Conservation (phyloP, 176 grass and related monocot species). For the Lolium rigidum region DNA sequence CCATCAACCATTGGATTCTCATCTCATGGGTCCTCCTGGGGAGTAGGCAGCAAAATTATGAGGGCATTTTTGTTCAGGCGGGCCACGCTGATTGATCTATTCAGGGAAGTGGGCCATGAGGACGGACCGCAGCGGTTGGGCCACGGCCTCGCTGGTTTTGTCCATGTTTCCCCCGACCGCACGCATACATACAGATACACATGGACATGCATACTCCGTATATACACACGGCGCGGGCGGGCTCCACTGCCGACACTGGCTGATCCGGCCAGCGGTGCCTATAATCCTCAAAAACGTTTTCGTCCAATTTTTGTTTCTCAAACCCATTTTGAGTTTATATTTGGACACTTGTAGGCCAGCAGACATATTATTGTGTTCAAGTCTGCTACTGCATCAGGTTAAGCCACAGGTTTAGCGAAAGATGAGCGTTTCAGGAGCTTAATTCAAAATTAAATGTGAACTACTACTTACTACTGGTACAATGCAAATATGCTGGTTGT, state of each 20-base stretch:
- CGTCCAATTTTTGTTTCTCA: too few species aligned
- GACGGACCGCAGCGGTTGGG: not conserved
- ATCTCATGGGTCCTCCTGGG: not conserved
- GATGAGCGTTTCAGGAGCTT: too few species aligned
- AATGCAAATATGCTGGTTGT: too few species aligned
- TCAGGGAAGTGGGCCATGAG: not conserved
- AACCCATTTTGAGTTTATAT: too few species aligned
- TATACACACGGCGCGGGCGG: not conserved
- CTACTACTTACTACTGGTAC: too few species aligned
- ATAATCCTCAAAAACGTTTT: too few species aligned
- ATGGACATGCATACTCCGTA: not conserved
- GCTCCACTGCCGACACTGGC: not conserved
- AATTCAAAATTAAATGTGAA: too few species aligned
- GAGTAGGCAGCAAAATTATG: conserved; percentile 41
- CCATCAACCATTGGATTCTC: not conserved
- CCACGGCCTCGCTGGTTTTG: conserved; percentile 20
- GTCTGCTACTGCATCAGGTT: too few species aligned
- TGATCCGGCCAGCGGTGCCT: conserved; percentile 2
- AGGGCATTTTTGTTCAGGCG: not conserved
- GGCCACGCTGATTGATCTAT: not conserved
- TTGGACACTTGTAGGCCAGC: too few species aligned
- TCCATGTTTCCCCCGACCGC: not conserved
- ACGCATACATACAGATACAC: not conserved
- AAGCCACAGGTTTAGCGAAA: too few species aligned
- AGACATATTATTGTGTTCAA: too few species aligned